Evolutionary conservation across 2,329 filamentous ascomycete genomes (phyloP), one percentile per base, ranked within the genome.

Genomic region (Claviceps paspali): DNA sequence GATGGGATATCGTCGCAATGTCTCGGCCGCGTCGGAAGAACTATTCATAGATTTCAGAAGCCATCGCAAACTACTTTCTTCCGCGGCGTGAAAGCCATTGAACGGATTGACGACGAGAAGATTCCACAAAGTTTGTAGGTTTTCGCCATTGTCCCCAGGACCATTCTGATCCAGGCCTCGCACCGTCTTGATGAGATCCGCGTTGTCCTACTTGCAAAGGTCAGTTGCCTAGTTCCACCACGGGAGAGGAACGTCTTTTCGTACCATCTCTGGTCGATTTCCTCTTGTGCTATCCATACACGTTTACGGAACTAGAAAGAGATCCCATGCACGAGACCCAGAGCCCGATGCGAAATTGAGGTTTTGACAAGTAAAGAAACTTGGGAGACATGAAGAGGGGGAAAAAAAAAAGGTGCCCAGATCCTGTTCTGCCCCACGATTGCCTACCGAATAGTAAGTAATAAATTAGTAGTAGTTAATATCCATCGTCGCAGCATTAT

Each of bases 31-130:
- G 23, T 59, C 57, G 18, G 57, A 54, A 29, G 59, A 46, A 15
- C 63, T 63, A 42, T 65, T 67, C 70, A 76, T 75, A 37, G 66
- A 66, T 47, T 77, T 75, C 37, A 81, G 64, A 2, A 83, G 62
- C 63, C 76, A 75, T 58, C 73, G 65, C 39, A 82, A 49, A 36
- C 73, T 65, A 41, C 65, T 71, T 46, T 73, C 67, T 45, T 76
- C 70, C 3, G 67, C 63, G 2, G 69, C 69, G 43, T 64, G 67
- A 32, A 70, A 70, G 26, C 56, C 54, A 2, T 56, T 55, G 17
- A 57, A 50, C 3, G 56, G 57, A 2, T 60, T 57, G 2, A 59
- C 55, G 4, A 62, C 57, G n/a, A 76, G 53, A 5, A 58, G 53
- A 6, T 52, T 55, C 70, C 68, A 74, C 11, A 76, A 46, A 15